Conservation (phyloP, 495 filamentous ascomycete species). For the Penicillium pancosmium region DNA sequence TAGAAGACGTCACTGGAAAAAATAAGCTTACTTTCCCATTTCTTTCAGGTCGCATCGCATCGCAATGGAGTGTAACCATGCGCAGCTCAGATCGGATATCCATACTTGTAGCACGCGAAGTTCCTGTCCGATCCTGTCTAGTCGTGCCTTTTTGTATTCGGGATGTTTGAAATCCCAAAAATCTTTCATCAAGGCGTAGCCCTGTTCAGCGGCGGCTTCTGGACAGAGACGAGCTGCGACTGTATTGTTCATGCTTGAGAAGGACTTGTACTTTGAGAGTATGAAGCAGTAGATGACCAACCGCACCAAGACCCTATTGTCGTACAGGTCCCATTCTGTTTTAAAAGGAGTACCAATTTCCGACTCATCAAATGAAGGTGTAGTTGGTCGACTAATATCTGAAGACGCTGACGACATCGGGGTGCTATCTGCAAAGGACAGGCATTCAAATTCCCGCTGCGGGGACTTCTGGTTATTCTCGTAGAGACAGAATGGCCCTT, state of each 20-base stretch:
- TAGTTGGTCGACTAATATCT: neutral
- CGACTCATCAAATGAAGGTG: neutral
- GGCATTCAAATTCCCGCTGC: neutral
- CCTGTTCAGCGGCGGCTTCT: neutral
- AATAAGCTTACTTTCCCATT: neutral
- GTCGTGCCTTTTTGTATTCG: neutral
- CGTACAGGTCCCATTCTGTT: neutral
- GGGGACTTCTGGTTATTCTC: neutral
- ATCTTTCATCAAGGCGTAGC: neutral
- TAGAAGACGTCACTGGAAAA: neutral
- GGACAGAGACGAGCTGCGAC: neutral
- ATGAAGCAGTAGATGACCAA: neutral
- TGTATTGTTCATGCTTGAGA: neutral
- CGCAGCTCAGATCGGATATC: neutral
- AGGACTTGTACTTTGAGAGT: neutral
- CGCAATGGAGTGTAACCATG: neutral
- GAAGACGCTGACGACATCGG: neutral
- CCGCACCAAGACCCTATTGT: neutral
- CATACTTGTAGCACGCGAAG: neutral
- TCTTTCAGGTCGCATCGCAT: neutral
- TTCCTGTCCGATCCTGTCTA: neutral
- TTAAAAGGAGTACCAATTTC: neutral
- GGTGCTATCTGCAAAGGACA: neutral
- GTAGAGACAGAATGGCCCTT: neutral
- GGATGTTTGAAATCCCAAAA: neutral